Percentiles rank a stretch among this genome's conserved stretches.
Evolutionary conservation across 768 basidiomycete genomes (phyloP).

Genomic region (Leccinum longicurvipes): DNA sequence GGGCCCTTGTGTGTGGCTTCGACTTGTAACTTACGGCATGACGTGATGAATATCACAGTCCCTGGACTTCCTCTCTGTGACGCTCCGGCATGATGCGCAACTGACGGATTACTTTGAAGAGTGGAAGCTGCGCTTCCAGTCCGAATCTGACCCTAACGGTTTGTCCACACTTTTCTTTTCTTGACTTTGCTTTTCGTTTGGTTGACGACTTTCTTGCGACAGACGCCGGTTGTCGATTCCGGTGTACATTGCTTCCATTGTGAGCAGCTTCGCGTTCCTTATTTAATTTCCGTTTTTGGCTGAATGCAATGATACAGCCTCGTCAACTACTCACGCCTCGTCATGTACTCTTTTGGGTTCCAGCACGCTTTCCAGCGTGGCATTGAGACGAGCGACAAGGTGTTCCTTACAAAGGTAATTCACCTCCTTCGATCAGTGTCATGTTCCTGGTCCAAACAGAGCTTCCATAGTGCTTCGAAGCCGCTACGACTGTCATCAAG

Average conservation of each 20-base stretch:
- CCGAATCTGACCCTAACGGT: slow-evolving; percentile 62
- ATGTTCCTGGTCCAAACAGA: background rate
- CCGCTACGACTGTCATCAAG: slow-evolving; percentile 64
- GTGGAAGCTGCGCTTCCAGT: slow-evolving; percentile 57
- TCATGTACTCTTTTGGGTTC: slow-evolving; percentile 86
- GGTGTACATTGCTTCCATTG: slow-evolving; percentile 71
- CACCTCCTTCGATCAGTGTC: background rate
- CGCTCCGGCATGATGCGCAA: slow-evolving; percentile 54
- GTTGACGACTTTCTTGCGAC: background rate
- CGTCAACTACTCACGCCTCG: slow-evolving; percentile 72
- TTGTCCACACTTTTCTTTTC: background rate
- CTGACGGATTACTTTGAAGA: slow-evolving; percentile 62
- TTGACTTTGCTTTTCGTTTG: background rate
- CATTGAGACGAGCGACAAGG: slow-evolving; percentile 54
- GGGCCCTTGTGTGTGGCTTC: background rate
- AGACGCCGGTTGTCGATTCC: slow-evolving; percentile 61
- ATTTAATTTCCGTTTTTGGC: slow-evolving; percentile 1
- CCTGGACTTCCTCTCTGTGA: slow-evolving; percentile 66
- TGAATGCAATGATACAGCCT: slow-evolving; percentile 45
- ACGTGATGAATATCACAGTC: slow-evolving; percentile 35
- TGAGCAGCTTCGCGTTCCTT: slow-evolving; percentile 37
- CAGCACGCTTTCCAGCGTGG: slow-evolving; percentile 78
- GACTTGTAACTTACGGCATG: slow-evolving; percentile 3
- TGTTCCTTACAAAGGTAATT: slow-evolving; percentile 65
- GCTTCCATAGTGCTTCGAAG: slow-evolving; percentile 51